Base-by-base conservation (phyloP, 2,329 filamentous ascomycete species). In the Thelonectria blattea region DNA sequence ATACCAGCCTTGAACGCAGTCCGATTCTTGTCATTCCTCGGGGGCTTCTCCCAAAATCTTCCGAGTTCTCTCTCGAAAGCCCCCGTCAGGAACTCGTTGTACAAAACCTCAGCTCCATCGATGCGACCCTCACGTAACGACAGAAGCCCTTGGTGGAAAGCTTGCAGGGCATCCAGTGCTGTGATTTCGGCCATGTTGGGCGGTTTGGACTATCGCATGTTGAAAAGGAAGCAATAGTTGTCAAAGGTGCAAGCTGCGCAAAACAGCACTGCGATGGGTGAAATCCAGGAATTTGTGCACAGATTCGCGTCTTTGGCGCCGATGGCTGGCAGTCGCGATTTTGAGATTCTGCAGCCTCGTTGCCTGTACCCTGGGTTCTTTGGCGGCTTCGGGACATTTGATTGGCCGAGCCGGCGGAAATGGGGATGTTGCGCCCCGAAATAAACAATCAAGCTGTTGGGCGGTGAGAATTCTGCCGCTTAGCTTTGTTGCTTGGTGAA, bases 141-240 rank as follows among this genome's bases (percentile, higher is more conserved):
- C 68, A 90, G 81, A 63, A 99, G 87, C 79, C 97, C 93, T 75
- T 91, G 87, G 76, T 96, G 91, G 70, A 99, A 87, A 76, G 87
- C 88, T 80, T 93, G 88, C 71, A 98, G 87, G 77, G 88, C 86
- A 73, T 89, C 89, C 73, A 96, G 83, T 72, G 85, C 87, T 74
- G 88, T 88, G 74, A 87, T 81, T 72, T 90, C 88, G 75, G 89
- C 87, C 92, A 95, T 94, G 67, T 72, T 80, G 76, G n/a, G 70
- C 73, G 63, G 65, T 73, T 66, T 67, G 65, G 65, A 68, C 77
- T 83, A 83, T 82, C 74, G 79, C 81, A 83, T 82, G 68, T 68
- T 77, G 74, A 63, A 43, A 58, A 51, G 53, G 50, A 64, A 43
- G 56, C 56, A 59, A 62, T 52, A 58, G 66, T 65, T 49, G 66